phyloP scores from a whole-genome alignment of 2,329 filamentous ascomycete genomes.

The Epichloe sp. region DNA sequence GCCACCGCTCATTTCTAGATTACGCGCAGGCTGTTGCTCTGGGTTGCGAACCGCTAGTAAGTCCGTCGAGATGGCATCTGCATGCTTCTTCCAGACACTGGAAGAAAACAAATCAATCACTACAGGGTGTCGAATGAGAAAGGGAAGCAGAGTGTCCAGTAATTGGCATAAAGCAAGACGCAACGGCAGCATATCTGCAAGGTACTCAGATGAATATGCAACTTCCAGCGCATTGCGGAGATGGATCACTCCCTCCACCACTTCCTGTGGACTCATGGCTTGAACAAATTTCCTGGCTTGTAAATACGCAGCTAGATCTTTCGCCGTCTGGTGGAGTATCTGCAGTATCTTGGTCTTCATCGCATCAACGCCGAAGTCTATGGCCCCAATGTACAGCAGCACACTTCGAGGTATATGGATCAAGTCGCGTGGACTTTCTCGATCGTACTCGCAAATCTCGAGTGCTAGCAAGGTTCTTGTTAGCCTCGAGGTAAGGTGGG shows the following conservation, averaged over 20 bases:
- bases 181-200: conserved; percentile 18
- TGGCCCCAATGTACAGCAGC: conserved; percentile 20
- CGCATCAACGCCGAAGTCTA: conserved; percentile 15
- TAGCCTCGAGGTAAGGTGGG: background rate
- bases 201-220: conserved; percentile 12
- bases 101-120: conserved; percentile 14
- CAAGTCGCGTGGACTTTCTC: conserved; percentile 13
- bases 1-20: background rate
- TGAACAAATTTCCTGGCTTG: conserved; percentile 6
- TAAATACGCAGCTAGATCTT: conserved; percentile 12
- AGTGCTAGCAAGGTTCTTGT: background rate
- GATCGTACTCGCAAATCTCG: conserved; percentile 13
- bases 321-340: conserved; percentile 14
- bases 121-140: conserved; percentile 13
- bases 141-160: conserved; percentile 13
- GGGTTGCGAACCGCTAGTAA: conserved; percentile 8
- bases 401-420: conserved; percentile 19
- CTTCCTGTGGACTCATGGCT: conserved; percentile 10
- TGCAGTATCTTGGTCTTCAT: conserved; percentile 16
- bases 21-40: background rate
- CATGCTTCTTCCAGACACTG: conserved; percentile 12
- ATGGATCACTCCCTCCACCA: conserved; percentile 13
- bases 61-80: conserved; percentile 15
- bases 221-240: conserved; percentile 18
- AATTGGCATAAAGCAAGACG: conserved; percentile 19